Evolutionary conservation across 371 early-diverging fungal genomes (phyloP), one percentile per base, ranked within the genome.

Genomic region (Mucor plumbeus): DNA sequence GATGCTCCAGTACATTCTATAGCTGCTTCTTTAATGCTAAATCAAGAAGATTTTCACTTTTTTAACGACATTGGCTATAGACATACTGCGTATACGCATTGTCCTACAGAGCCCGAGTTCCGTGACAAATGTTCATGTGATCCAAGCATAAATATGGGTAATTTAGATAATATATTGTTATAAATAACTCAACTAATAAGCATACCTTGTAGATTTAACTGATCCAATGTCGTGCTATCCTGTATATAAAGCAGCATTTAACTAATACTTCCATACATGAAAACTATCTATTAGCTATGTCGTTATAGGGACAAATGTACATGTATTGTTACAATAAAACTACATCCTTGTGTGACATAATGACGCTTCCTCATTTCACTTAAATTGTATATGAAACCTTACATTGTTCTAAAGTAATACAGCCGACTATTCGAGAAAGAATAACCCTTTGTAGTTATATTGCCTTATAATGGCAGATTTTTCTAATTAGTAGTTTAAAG

Each of bases 1-100:
- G 98, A 97, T 86, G 98, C 98, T 10, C 98, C 98, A 8, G 91
- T 98, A 1, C 99, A 97, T 71, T 94, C 95, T 1, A 83, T 99
- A 39, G 97, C 95, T 4, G 94, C 91, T 3, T 88, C 91, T 0
- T 70, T 99, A 71, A 83, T 96, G 82, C 77, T 97, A 14, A 79
- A 83, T 33, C 91, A 88, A 68, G 81, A 85, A 40, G 86, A 95
- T 79, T 86, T 97, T 61, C 97, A 97, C 69, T 95, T 89, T 72
- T 96, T 95, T 72, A 91, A 94, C 63, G 91, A 91, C 65, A 87
- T 92, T 57, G 92, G 91, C 0, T 93, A 93, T 72, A 77, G 84
- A 60, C 93, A 93, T 67, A 85, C 83, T 7, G 79, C 82, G 26
- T 89, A 91, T 68, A 81, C 78, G 3, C 91, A 92, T 64, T 95